Evolutionary conservation across 2,329 filamentous ascomycete species (phyloP), one percentile per base, ranked within the genome.

Genomic region (Orbilia blumenaviensis): DNA sequence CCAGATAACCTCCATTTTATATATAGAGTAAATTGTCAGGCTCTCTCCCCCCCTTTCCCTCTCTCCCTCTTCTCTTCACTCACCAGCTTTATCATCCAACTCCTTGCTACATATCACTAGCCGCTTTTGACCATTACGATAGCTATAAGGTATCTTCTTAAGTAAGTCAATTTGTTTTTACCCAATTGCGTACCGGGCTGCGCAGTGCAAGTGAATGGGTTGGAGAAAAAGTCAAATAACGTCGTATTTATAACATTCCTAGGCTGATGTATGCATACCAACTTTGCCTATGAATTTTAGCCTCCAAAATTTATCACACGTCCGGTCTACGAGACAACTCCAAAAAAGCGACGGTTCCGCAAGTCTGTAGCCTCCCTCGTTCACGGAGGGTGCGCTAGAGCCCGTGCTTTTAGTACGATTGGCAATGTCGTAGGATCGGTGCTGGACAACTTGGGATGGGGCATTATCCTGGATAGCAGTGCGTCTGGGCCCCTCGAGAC

Each of bases 391-490:
- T 54, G 50, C 48, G 36, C 36, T 10, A 25, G 27, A 27, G 34
- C 38, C 36, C 48, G 50, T 42, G 50, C 63, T 21, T 66, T 56
- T 58, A 18, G 12, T 7, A 46, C 63, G 5, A 66, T 38, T n/a
- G 63, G 63, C 10, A 25, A 25, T 8, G 34, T 50, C 23, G 38
- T 66, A 14, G 48, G 50, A 12, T 58, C 32, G 36, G 16, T 6
- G 36, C 34, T 32, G 36, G 63, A 58, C 46, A 56, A 12, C 50
- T 66, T 42, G 50, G 48, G 14, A n/a, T 46, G 32, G n/a, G 32
- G 32, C 16, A 58, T 41, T 27, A 12, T 58, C 25, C 50, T 56
- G 2, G 50, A 56, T 18, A 36, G 27, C 50, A 56, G 16, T 38
- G 25, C 9, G 21, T 58, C n/a, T 8, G n/a, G 52, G 52, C n/a